Base-by-base conservation (phyloP, 331 rosid species). In the Quercus tomentella region DNA sequence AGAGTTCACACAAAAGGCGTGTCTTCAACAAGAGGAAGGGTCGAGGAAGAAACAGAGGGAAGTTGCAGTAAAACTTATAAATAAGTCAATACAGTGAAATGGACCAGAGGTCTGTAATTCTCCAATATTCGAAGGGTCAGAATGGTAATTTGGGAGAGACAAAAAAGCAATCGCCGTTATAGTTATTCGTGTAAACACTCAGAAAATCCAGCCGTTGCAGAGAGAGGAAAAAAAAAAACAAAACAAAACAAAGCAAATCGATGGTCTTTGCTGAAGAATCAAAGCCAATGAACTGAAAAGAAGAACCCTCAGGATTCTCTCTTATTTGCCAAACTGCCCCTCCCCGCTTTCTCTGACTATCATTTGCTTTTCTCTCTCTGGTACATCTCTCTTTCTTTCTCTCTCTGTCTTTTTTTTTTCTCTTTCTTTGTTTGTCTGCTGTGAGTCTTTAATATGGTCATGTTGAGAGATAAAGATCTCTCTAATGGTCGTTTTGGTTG, bases 391-490 rank as follows among this genome's bases (percentile, higher is more conserved):
- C n/a, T 54, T 33, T 31, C 73, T 21, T 45, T 45, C 17, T 33
- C 4, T 17, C 18, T 22, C 3, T 3, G 1, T 3, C 3, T 7
- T 7, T 37, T 8, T 37, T 2, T 2, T 8, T 37, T 54, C 56
- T 45, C 18, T 33, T 3, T 65, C 35, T 54, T 45, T 63, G 0
- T 56, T 15, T 17, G 9, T 22, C 4, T 3, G 18, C 45, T 6
- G 7, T 4, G 57, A 30, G 28, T 67, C 28, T 17, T 7, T 20
- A 4, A 49, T 12, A 55, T 69, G 80, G 83, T 82, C 87, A 91
- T 94, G 97, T 84, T 92, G 56, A 89, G 89, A 45, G 86, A 82
- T 60, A 92, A 83, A 77, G 93, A 92, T 83, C 91, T 85, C 37
- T 26, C 84, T 0, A 73, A 31, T 62, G 88, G 86, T 73, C 76